A percentile compares a stretch with the other conserved stretches of the same genome.
Conservation (phyloP, 2,329 filamentous ascomycete species). For the Apiospora aurea region DNA sequence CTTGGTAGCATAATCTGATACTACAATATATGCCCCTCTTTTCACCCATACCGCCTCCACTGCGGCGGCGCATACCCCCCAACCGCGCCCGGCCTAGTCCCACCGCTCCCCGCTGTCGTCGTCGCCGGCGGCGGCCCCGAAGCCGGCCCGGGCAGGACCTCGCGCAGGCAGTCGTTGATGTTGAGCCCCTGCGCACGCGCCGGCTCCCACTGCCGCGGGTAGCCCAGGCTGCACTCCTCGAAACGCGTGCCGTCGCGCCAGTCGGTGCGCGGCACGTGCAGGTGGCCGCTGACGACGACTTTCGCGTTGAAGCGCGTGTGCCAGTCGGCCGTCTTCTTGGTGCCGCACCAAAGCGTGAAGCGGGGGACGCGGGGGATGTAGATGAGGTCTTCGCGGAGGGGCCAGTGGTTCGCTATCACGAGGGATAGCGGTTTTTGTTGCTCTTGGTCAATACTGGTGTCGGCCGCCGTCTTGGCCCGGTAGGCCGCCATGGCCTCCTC, state of each 20-base stretch:
- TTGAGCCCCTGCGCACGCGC: slow-evolving; percentile 39
- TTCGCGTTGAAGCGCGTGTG: slow-evolving; percentile 44
- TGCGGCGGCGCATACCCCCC: slow-evolving; percentile 14
- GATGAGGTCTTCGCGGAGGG: slow-evolving; percentile 45
- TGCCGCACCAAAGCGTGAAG: slow-evolving; percentile 50
- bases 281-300: slow-evolving; percentile 46
- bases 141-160: slow-evolving; percentile 42
- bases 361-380: slow-evolving; percentile 44
- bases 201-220: slow-evolving; percentile 46
- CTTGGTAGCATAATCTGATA: too few relatives aligned
- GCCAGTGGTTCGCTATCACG: slow-evolving; percentile 48
- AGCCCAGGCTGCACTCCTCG: slow-evolving; percentile 47
- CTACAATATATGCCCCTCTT: not conserved
- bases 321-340: slow-evolving; percentile 45
- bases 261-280: slow-evolving; percentile 48
- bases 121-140: slow-evolving; percentile 27
- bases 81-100: slow-evolving; percentile 19
- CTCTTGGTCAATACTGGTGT: not conserved
- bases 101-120: slow-evolving; percentile 37
- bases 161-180: slow-evolving; percentile 45
- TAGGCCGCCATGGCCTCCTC: slow-evolving; percentile 32
- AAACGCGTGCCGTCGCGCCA: slow-evolving; percentile 47
- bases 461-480: not conserved
- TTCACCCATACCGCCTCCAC: slow-evolving; percentile 14
- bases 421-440: slow-evolving; percentile 33